Percentiles rank a stretch among this genome's conserved stretches.
These are phyloP conservation scores for Didymella sp. DNA, from an alignment of 2,329 filamentous ascomycete genomes.

Conservation along the genomic window DNA sequence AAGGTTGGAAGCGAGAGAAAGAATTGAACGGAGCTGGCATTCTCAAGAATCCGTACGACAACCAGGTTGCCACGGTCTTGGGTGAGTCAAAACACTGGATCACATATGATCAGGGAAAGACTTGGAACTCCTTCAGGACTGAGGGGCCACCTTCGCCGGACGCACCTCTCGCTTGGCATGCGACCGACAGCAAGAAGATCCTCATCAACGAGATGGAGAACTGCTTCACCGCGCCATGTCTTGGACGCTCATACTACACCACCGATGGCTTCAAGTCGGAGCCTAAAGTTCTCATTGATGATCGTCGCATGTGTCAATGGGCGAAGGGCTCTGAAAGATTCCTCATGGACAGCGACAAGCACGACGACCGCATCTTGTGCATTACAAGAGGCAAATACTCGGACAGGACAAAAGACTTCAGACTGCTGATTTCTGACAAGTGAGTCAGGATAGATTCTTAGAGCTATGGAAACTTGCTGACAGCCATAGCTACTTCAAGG, in stretches of 20 bases:
- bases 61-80: conserved; percentile 79
- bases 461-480: conserved; percentile 23
- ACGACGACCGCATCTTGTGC: conserved; percentile 78
- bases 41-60: conserved; percentile 78
- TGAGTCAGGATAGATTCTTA: conserved; percentile 21
- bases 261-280: conserved; percentile 79
- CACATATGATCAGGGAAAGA: conserved; percentile 81
- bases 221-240: conserved; percentile 50
- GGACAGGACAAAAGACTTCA: conserved; percentile 74
- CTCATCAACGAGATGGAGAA: conserved; percentile 73
- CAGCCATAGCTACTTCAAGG: conserved; percentile 67
- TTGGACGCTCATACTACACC: conserved; percentile 71
- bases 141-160: conserved; percentile 59
- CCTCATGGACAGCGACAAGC: conserved; percentile 67
- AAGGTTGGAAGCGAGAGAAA: conserved; percentile 72
- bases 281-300: conserved; percentile 69
- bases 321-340: conserved; percentile 80
- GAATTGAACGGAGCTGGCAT: conserved; percentile 69
- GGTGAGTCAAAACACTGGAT: conserved; percentile 78
- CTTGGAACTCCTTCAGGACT: conserved; percentile 77
- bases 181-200: conserved; percentile 80
- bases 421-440: conserved; percentile 80
- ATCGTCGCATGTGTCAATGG: conserved; percentile 83
- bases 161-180: conserved; percentile 79
- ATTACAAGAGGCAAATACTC: conserved; percentile 77